phyloP scores from a whole-genome alignment of 345 rosid genomes.

The rapeseed (Brassica napus) region Da-Ae NC_063451.1:42336001-42336500 shows the following conservation, averaged over 20 bases:
- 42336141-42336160: not conserved
- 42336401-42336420: not conserved
- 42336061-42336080: too few species aligned
- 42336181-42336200: not conserved
- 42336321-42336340: not conserved
- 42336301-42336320: not conserved
- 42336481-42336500: slow-evolving; percentile 26
- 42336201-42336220: not conserved
- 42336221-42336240: not conserved
- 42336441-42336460: slow-evolving; percentile 15
- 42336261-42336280: not conserved
- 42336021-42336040: not conserved
- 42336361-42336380: not conserved
- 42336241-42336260: not conserved
- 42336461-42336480: slow-evolving; percentile 18
- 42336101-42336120: not conserved
- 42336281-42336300: not conserved
- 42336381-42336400: slow-evolving; percentile 14
- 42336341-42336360: not conserved
- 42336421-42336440: not conserved
- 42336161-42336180: not conserved
- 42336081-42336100: not conserved
- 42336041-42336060: too few species aligned
- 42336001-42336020: too few species aligned
- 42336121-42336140: not conserved